These are phyloP conservation scores for bread wheat (Triticum aestivum) DNA, from an alignment of 176 grass and related monocot species.

Conservation along the genomic window IWGSC_CS_RefSeq_v2.1 NC_057804.1:410652767-410653266, in stretches of 20 bases:
- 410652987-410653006: neutral
- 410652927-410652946: neutral
- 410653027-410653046: neutral
- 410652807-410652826: neutral
- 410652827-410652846: constrained; percentile 5
- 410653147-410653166: neutral
- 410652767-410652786: neutral
- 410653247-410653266: too few relatives aligned
- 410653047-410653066: neutral
- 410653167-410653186: neutral
- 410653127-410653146: neutral
- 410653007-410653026: constrained; percentile 14
- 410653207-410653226: neutral
- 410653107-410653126: neutral
- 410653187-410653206: neutral
- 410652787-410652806: neutral
- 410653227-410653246: neutral
- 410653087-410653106: neutral
- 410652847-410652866: neutral
- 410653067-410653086: neutral
- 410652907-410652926: too few relatives aligned
- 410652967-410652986: neutral
- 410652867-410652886: constrained; percentile 17
- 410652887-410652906: too few relatives aligned
- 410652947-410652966: constrained; percentile 12